A percentile compares a stretch with the other conserved stretches of the same genome.
Evolutionary conservation across 83 land plant genomes (phyloP).

Genomic region (Diphasiastrum complanatum): DNA sequence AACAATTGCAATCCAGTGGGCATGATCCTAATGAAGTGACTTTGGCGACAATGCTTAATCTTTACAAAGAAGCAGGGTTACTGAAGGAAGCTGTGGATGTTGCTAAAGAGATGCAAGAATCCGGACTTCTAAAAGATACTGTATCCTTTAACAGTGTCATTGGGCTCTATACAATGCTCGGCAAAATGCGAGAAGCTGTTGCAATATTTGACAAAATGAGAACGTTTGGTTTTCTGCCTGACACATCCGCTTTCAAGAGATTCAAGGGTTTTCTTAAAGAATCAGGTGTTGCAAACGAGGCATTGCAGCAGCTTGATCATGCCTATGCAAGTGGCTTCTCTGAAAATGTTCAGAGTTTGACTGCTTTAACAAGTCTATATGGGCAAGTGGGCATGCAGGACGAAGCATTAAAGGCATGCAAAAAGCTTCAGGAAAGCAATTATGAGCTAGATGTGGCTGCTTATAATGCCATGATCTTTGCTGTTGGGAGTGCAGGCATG

Average conservation of each 20-base stretch:
- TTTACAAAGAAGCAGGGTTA: conserved; percentile 66
- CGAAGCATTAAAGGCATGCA: conserved; percentile 49
- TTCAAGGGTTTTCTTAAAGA: conserved; percentile 52
- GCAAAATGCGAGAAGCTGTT: conserved; percentile 38
- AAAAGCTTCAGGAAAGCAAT: conserved; percentile 26
- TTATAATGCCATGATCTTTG: conserved; percentile 53
- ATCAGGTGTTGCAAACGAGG: conserved; percentile 44
- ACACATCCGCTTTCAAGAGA: conserved; percentile 40
- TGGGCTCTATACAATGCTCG: conserved; percentile 42
- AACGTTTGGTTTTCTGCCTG: conserved; percentile 35
- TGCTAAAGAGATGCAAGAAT: conserved; percentile 50
- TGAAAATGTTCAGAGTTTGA: conserved; percentile 39
- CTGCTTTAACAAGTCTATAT: conserved; percentile 38
- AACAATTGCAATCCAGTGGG: conserved; percentile 30
- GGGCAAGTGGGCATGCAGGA: conserved; percentile 47
- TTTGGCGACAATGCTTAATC: conserved; percentile 58
- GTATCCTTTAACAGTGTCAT: conserved; percentile 50
- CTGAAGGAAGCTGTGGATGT: conserved; percentile 50
- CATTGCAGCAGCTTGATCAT: conserved; percentile 41
- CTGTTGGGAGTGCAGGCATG: conserved; percentile 39
- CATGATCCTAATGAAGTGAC: conserved; percentile 43
- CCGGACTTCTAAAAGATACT: conserved; percentile 41
- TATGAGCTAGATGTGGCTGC: conserved; percentile 30
- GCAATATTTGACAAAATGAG: conserved; percentile 49
- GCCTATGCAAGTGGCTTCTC: conserved; percentile 40